Base-by-base conservation (phyloP, 495 filamentous ascomycete species). In the Penicillium roqueforti region DNA sequence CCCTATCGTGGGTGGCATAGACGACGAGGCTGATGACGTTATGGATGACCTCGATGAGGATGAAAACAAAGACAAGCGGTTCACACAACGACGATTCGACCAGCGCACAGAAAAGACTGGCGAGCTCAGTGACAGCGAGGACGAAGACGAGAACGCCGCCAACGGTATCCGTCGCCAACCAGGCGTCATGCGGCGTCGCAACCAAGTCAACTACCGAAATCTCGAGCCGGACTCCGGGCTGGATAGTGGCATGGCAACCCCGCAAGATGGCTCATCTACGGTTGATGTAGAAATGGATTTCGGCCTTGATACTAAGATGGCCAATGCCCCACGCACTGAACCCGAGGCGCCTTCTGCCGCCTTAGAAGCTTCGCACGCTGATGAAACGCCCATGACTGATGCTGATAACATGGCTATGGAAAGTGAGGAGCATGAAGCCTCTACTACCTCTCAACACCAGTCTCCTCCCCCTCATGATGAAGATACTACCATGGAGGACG, bases 31-130 rank as follows among this genome's bases (percentile, higher is more conserved):
- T 25, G 92, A 96, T 41, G 93, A 88, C n/a, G 83, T 87, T 56
- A 76, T 93, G 20, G 90, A 95, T 57, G 91, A 97, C 62, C 64
- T 87, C 2, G 92, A 97, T 50, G 93, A 93, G 47, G 93, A 97
- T 58, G 82, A 92, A 44, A 91, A 95, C 55, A 86, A 88, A 61
- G 95, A 99, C 61, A 80, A 78, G 56, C 86, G 93, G 13, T 81
- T 86, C 59, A 93, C 91, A 0, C 82, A 95, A 66, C 87, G 90
- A 9, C 81, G 85, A 52, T 90, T 89, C 78, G 95, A 99, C 54
- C 81, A 87, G 62, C 82, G 81, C 44, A 80, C 90, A 18, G 81
- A 84, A 53, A 82, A 85, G 28, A 78, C 85, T 19, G 88, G 86
- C 55, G 91, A 95, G 58, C 71, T 86, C 4, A 89, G 85, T 58